phyloP scores from a whole-genome alignment of 768 basidiomycete species.

The Krasilnikovozyma curviuscula region DNA sequence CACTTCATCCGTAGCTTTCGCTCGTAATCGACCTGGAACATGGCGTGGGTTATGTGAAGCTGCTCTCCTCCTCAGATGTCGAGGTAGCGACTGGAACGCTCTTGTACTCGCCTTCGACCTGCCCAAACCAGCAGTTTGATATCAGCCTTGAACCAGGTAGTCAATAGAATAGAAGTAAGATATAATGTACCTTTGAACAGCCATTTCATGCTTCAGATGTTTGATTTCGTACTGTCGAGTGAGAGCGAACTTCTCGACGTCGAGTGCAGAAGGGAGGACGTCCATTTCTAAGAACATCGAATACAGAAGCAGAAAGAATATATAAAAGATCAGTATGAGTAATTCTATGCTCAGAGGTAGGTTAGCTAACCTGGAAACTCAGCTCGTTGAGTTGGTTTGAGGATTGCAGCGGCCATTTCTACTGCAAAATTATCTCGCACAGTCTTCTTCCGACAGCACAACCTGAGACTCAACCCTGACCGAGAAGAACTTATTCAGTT shows the following conservation, averaged over 20 bases:
- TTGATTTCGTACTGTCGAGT: conserved; percentile 72
- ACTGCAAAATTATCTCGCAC: no score
- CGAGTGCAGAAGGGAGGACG: conserved; percentile 47
- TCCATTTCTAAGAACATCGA: no score
- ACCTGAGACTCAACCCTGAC: no score
- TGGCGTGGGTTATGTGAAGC: conserved; percentile 87
- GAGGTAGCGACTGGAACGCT: conserved; percentile 80
- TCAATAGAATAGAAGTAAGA: neutral
- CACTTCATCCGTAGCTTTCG: conserved; percentile 68
- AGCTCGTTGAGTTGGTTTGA: no score
- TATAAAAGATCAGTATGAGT: no score
- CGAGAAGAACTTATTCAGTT: no score
- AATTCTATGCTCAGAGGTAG: no score
- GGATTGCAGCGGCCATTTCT: no score
- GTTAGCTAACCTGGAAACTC: no score
- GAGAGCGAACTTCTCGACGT: conserved; percentile 76
- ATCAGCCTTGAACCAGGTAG: neutral
- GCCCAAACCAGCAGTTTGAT: neutral
- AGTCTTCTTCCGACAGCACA: no score
- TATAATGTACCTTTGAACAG: neutral
- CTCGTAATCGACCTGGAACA: conserved; percentile 64
- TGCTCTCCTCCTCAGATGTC: conserved; percentile 75
- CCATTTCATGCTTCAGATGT: conserved; percentile 76
- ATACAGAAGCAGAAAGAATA: no score
- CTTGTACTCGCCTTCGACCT: conserved; percentile 44